Conservation (phyloP, 192 early-diverging fungal species). For the Podochytrium sp. region DNA sequence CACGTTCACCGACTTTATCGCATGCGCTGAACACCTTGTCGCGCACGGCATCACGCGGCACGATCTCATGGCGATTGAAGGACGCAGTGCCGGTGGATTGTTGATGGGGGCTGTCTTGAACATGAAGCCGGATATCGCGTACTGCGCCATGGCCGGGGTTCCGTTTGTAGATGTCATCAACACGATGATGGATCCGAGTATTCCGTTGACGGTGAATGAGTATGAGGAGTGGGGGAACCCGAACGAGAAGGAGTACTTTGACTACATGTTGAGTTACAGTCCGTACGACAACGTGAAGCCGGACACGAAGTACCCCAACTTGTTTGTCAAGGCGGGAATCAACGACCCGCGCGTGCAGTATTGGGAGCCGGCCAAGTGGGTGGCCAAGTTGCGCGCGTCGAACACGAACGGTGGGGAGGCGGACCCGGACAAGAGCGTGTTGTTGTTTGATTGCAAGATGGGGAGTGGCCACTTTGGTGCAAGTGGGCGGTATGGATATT, state of each 20-base stretch:
- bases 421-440: conserved; percentile 1
- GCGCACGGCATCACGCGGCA: conserved; percentile 34
- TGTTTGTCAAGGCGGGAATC: conserved; percentile 72
- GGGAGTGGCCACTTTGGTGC: conserved; percentile 51
- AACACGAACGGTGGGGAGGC: conserved; percentile 23
- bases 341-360: conserved; percentile 86
- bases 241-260: conserved; percentile 52
- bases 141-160: conserved; percentile 48
- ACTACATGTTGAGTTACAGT: conserved; percentile 55
- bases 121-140: conserved; percentile 41
- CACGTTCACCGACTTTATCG: conserved; percentile 56
- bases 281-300: conserved; percentile 54
- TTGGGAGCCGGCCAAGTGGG: conserved; percentile 90
- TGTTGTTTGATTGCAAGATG: conserved; percentile 55
- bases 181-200: conserved; percentile 51
- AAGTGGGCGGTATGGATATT: conserved; percentile 50
- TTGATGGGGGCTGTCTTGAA: conserved; percentile 53
- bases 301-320: conserved; percentile 41
- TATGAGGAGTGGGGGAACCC: conserved; percentile 63
- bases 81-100: conserved; percentile 51
- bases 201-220: conserved; percentile 52
- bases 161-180: conserved; percentile 60
- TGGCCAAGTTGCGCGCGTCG: conserved; percentile 71
- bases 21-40: conserved; percentile 45
- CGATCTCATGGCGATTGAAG: conserved; percentile 49